phyloP scores from a whole-genome alignment of 2,329 filamentous ascomycete genomes.

The Polytolypa hystricis region DNA sequence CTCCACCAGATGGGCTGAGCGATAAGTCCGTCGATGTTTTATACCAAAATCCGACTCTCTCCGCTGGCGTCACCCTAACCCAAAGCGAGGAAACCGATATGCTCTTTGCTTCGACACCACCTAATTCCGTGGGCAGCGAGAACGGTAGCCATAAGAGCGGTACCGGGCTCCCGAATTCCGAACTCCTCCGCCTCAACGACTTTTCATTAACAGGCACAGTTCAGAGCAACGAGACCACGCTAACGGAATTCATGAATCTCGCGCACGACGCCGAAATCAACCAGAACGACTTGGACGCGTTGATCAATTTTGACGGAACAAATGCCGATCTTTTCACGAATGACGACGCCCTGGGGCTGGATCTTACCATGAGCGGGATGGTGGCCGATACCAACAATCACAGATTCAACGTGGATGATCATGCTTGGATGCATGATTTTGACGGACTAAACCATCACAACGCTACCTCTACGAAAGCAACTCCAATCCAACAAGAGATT shows the following conservation, averaged over 20 bases:
- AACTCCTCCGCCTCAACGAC: slow-evolving; percentile 4
- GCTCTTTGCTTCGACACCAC: slow-evolving; percentile 30
- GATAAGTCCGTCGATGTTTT: slow-evolving; percentile 30
- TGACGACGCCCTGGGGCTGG: slow-evolving; percentile 16
- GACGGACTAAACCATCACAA: no score
- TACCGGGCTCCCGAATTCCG: slow-evolving; percentile 6
- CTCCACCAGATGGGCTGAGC: slow-evolving; percentile 30
- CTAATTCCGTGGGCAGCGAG: slow-evolving; percentile 32
- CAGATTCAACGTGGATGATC: slow-evolving; percentile 11
- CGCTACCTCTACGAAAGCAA: neutral
- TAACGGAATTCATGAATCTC: slow-evolving; percentile 32
- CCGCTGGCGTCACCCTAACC: slow-evolving; percentile 8
- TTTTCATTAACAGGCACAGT: slow-evolving; percentile 1
- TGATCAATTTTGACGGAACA: slow-evolving; percentile 37
- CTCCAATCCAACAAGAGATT: no score
- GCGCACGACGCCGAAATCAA: slow-evolving; percentile 35
- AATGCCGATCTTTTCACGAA: slow-evolving; percentile 25
- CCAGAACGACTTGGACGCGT: slow-evolving; percentile 35
- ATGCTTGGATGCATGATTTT: slow-evolving; percentile 11
- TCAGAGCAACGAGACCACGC: slow-evolving; percentile 20
- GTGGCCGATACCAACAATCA: slow-evolving; percentile 14
- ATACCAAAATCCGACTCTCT: slow-evolving; percentile 20
- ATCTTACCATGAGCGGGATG: slow-evolving; percentile 5
- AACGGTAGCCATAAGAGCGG: slow-evolving; percentile 22
- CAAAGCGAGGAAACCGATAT: slow-evolving; percentile 15